phyloP scores from a whole-genome alignment of 2,329 filamentous ascomycete species.

The Exophiala sp. region DNA sequence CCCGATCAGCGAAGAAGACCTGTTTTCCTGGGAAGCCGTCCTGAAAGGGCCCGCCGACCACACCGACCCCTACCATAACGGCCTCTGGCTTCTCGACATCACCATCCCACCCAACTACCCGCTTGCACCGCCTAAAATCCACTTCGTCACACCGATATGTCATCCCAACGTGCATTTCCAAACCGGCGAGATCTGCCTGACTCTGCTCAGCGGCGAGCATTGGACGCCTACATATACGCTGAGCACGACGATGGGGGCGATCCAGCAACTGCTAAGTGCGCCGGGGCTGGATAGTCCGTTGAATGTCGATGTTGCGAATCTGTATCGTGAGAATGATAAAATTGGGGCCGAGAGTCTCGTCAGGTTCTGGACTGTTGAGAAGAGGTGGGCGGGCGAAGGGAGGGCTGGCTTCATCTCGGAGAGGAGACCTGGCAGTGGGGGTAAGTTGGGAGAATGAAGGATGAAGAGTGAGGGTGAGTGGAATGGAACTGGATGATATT shows the following conservation, averaged over 20 bases:
- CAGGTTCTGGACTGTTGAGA: conserved; percentile 44
- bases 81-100: conserved; percentile 78
- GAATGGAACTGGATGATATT: too few relatives aligned
- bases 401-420: conserved; percentile 28
- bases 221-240: conserved; percentile 88
- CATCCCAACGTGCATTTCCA: conserved; percentile 72
- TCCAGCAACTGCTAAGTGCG: conserved; percentile 44
- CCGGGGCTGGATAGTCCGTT: conserved; percentile 44
- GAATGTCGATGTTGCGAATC: conserved; percentile 45
- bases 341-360: conserved; percentile 44
- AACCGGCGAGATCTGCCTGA: conserved; percentile 89
- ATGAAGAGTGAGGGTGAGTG: background rate
- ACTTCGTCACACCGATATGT: conserved; percentile 75
- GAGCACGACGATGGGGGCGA: conserved; percentile 40
- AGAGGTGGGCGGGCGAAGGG: conserved; percentile 40
- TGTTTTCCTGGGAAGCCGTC: conserved; percentile 56
- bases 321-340: conserved; percentile 42
- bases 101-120: conserved; percentile 73
- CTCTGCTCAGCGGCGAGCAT: conserved; percentile 63
- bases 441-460: conserved; percentile 18
- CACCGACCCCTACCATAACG: conserved; percentile 43
- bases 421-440: conserved; percentile 23
- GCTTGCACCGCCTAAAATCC: conserved; percentile 66
- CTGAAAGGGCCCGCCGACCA: conserved; percentile 48
- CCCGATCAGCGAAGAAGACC: conserved; percentile 51